phyloP scores from a whole-genome alignment of 495 filamentous ascomycete genomes.

The Hypoxylon perforatum region DNA sequence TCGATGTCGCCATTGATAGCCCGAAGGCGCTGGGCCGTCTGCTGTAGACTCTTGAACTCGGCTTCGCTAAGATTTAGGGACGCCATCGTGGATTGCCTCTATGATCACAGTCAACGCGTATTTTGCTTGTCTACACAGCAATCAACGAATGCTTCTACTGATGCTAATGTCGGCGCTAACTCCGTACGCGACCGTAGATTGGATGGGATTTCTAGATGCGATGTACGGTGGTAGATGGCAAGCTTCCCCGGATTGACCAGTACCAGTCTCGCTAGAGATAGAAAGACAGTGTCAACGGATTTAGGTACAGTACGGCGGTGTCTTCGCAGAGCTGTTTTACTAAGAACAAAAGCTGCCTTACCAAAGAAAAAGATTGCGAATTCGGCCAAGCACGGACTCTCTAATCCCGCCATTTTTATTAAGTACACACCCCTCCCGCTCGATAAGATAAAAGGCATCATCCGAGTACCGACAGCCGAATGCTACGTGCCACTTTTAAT shows the following conservation, averaged over 20 bases:
- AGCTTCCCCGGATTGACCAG: no score
- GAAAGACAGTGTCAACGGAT: neutral
- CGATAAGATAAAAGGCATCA: constrained; percentile 11
- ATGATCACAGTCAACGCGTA: neutral
- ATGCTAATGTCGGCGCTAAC: no score
- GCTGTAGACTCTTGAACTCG: constrained; percentile 78
- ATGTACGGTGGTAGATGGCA: neutral
- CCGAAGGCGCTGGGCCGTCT: constrained; percentile 75
- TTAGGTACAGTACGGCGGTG: no score
- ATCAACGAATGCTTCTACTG: no score
- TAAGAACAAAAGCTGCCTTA: no score
- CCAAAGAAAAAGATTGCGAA: neutral
- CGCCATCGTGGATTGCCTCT: constrained; percentile 50
- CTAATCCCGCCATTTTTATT: constrained; percentile 19
- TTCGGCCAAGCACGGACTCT: constrained; percentile 21
- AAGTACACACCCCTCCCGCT: constrained; percentile 20
- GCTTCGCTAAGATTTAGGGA: constrained; percentile 61
- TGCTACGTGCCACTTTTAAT: constrained; percentile 17
- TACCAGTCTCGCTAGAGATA: no score
- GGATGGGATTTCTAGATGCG: constrained; percentile 34
- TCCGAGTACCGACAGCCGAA: constrained; percentile 39
- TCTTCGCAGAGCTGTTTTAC: no score
- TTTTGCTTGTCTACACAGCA: no score
- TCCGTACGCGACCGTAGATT: no score
- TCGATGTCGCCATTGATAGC: constrained; percentile 74